Evolutionary conservation across 1,284 basidiomycete genomes (phyloP).

Genomic region (Sporisorium scitamineum): DNA sequence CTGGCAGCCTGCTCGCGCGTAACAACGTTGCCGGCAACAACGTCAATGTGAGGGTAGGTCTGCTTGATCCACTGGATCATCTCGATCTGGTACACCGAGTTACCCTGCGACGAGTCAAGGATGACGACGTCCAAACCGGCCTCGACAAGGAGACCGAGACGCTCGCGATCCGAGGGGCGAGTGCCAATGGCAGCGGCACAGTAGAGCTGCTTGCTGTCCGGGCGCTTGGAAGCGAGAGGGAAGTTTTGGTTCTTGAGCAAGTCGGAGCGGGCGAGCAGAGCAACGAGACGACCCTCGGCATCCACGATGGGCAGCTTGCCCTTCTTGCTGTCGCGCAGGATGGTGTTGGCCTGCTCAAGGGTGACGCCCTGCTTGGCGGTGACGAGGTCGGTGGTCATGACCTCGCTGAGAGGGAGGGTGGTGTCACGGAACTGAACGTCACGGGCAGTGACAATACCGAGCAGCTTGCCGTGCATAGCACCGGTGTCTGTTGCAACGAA

Average conservation of each 20-base stretch:
- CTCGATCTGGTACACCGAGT: slow-evolving; percentile 92
- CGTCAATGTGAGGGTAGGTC: slow-evolving; percentile 79
- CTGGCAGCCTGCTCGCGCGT: slow-evolving; percentile 96
- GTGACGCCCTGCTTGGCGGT: slow-evolving; percentile 72
- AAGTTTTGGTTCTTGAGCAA: slow-evolving; percentile 98
- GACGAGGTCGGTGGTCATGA: slow-evolving; percentile 80
- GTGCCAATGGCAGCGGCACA: slow-evolving; percentile 98
- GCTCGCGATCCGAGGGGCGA: slow-evolving; percentile 85
- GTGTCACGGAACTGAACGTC: slow-evolving; percentile 92
- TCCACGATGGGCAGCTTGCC: slow-evolving; percentile 81
- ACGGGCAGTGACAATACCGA: slow-evolving; percentile 96
- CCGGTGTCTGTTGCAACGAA: slow-evolving; percentile 79
- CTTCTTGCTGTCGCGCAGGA: slow-evolving; percentile 96
- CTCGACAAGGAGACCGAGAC: slow-evolving; percentile 86
- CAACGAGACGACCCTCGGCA: slow-evolving; percentile 59
- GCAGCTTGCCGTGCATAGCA: slow-evolving; percentile 84
- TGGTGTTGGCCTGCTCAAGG: slow-evolving; percentile 89
- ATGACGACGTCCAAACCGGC: slow-evolving; percentile 96
- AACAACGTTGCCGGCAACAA: slow-evolving; percentile 97
- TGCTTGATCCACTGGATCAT: slow-evolving; percentile 95
- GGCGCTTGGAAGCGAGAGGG: slow-evolving; percentile 92
- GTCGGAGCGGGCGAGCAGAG: slow-evolving; percentile 79
- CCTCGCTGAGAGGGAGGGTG: slow-evolving; percentile 78
- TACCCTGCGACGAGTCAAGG: slow-evolving; percentile 96
- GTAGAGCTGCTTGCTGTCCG: slow-evolving; percentile 93